Evolutionary conservation across 2,329 filamentous ascomycete species (phyloP).

Genomic region (Pseudopyricularia javanii): DNA sequence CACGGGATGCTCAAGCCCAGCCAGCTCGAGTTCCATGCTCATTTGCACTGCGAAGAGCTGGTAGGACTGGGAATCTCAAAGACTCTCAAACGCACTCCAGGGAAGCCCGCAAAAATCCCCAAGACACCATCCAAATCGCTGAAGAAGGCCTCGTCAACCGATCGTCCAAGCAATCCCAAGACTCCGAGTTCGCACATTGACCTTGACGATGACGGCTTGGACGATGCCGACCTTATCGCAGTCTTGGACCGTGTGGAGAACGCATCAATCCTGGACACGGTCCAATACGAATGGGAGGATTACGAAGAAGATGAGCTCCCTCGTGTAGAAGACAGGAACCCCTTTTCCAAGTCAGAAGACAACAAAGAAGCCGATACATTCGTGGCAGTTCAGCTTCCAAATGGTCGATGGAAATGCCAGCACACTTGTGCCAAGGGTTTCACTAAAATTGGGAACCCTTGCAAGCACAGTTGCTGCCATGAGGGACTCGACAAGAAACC

Average conservation of each 20-base stretch:
- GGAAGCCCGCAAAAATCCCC: not conserved
- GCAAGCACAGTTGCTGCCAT: conserved; percentile 62
- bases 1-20: too few relatives aligned
- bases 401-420: conserved; percentile 64
- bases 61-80: conserved; percentile 41
- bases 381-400: conserved; percentile 42
- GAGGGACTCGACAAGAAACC: conserved; percentile 55
- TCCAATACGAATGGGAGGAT: not conserved
- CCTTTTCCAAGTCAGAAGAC: not conserved
- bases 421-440: conserved; percentile 43
- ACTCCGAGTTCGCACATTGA: not conserved
- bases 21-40: too few relatives aligned
- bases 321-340: not conserved
- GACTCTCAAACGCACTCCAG: conserved; percentile 8
- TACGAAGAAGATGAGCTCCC: conserved; percentile 1
- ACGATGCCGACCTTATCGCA: not conserved
- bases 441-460: conserved; percentile 29
- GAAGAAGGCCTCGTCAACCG: not conserved
- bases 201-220: not conserved
- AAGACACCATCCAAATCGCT: not conserved
- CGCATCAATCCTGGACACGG: not conserved
- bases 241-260: not conserved
- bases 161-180: not conserved
- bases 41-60: conserved; percentile 77
- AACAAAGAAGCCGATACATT: not conserved